Base-by-base conservation (phyloP, 2,329 filamentous ascomycete species). In the Furcasterigmium sp. region DNA sequence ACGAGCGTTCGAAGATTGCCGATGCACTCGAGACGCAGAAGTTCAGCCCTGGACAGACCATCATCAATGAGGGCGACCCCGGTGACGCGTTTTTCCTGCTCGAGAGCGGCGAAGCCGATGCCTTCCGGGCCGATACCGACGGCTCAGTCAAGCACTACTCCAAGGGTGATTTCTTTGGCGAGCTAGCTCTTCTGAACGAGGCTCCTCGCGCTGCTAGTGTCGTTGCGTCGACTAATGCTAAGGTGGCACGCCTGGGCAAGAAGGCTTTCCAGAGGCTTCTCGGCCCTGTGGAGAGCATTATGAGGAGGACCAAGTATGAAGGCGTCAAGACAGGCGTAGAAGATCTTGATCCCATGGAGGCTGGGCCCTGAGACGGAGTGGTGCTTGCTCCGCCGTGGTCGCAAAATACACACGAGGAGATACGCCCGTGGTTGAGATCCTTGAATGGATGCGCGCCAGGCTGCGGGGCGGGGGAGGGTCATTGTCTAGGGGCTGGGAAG, bases 161-260 rank as follows among this genome's bases (percentile, higher is more conserved):
- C 51, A 93, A 95, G 66, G 93, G 93, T 23, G 93, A 96, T 59
- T 98, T 93, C 72, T 98, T 98, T 67, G 93, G 93, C 49, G 93
- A 98, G 68, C 74, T 98, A 48, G 93, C 93, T 7, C 68, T 98
- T 58, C 75, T 97, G 53, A 94, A 97, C 54, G 91, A 98, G 59
- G 87, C 89, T 43, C 93, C 93, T 8, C 84, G 93, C 59, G 91
- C 91, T 29, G 93, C 93, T 40, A 95, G 86, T 53, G 82, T 98
- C 41, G 72, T 94, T 37, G 87, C 87, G 55, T 77, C 81, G 63
- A 87, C 85, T 7, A 87, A 95, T 50, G 86, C 95, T 61, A 97
- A 96, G 70, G 88, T 97, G 40, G 93, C 91, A 5, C 89, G 84
- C 39, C 72, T 98, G 38, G 90, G 90, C 53, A 95, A 96, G 67